Conservation (phyloP, 345 rosid genomes). For the Linum lewisii region DNA sequence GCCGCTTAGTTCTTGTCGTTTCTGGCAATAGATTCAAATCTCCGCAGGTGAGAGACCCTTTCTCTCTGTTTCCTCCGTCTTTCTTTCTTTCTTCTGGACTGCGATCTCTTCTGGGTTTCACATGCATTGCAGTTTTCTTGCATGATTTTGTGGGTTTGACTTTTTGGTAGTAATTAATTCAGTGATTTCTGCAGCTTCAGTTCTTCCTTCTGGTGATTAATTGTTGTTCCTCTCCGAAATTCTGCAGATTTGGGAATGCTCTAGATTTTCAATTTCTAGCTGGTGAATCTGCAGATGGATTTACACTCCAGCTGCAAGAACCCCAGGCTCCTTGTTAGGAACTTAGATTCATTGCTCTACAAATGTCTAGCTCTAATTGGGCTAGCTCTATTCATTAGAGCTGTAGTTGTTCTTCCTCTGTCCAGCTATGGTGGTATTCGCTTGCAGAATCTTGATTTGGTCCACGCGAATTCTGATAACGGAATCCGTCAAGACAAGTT, state of each 20-base stretch:
- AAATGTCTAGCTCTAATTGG: slow-evolving; percentile 47
- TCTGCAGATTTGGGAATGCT: neutral
- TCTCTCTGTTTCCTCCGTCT: neutral
- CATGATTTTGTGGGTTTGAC: neutral
- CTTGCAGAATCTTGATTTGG: slow-evolving; percentile 14
- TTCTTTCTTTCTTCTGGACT: neutral
- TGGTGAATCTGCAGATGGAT: neutral
- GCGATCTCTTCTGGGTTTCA: neutral
- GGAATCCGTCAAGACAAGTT: slow-evolving; percentile 56
- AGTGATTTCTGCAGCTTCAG: too few species aligned
- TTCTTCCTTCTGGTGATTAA: too few species aligned
- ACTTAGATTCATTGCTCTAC: slow-evolving; percentile 36
- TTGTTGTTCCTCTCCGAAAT: neutral
- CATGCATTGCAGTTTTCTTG: neutral
- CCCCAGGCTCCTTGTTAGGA: slow-evolving; percentile 4
- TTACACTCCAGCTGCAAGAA: slow-evolving; percentile 1
- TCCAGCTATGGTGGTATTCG: slow-evolving; percentile 20
- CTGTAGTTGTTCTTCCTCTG: slow-evolving; percentile 30
- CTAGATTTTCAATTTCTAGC: neutral
- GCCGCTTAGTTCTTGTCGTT: neutral
- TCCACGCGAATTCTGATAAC: slow-evolving; percentile 16
- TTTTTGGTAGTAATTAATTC: too few species aligned
- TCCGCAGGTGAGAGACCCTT: neutral
- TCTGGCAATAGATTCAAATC: neutral
- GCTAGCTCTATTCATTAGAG: slow-evolving; percentile 43